Conservation (phyloP, 306 rosid species). For the Lupinus albus region DNA sequence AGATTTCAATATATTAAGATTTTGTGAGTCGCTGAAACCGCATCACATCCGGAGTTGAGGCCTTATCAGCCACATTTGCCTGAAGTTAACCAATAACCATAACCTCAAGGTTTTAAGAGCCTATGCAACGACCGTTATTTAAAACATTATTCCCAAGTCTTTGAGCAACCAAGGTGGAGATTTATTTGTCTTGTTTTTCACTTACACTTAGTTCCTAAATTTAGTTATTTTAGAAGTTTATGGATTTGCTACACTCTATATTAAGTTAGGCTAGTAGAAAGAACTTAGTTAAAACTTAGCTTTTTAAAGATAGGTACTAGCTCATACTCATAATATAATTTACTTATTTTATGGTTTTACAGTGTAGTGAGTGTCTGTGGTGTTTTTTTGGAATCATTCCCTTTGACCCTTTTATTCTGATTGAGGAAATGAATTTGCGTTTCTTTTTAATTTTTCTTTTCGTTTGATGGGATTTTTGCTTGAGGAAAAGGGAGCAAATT, state of each 20-base stretch:
- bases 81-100: too few relatives aligned
- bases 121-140: too few relatives aligned
- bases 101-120: too few relatives aligned
- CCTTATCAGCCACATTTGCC: too few relatives aligned
- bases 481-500: neutral
- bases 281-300: neutral
- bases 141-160: too few relatives aligned
- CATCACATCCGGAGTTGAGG: too few relatives aligned
- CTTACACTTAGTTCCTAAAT: too few relatives aligned
- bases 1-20: too few relatives aligned
- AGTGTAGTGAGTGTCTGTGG: neutral
- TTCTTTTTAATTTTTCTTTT: neutral
- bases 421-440: neutral
- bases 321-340: neutral
- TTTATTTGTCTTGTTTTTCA: too few relatives aligned
- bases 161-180: too few relatives aligned
- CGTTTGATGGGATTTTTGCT: conserved; percentile 5
- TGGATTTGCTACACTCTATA: neutral
- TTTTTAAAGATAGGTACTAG: neutral
- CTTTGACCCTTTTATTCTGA: conserved; percentile 2
- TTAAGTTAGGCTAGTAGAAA: neutral
- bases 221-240: too few relatives aligned
- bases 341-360: neutral
- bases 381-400: neutral
- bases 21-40: too few relatives aligned